A percentile compares a stretch with the other conserved stretches of the same genome.
phyloP scores from a whole-genome alignment of 2,329 filamentous ascomycete genomes.

The Alternaria sp. region DNA sequence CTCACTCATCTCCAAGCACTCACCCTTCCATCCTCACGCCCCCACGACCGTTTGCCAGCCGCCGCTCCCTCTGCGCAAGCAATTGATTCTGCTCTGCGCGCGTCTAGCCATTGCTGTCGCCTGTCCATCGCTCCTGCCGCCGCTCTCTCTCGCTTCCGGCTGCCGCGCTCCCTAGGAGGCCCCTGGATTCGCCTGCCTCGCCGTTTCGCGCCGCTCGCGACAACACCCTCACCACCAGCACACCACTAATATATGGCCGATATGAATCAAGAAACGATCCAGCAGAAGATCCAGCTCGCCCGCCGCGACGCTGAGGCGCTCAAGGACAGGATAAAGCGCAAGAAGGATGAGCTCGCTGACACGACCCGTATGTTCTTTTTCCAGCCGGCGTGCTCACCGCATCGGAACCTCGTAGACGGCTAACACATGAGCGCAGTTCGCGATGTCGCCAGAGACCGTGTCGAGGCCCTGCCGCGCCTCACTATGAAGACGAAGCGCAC shows the following conservation, averaged over 20 bases:
- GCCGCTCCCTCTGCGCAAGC: slow-evolving; percentile 25
- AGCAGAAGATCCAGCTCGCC: slow-evolving; percentile 84
- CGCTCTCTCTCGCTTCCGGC: slow-evolving; percentile 25
- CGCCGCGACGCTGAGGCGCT: slow-evolving; percentile 96
- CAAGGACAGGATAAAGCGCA: slow-evolving; percentile 98
- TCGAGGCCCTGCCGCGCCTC: slow-evolving; percentile 89
- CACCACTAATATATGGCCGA: slow-evolving; percentile 50
- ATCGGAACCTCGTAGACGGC: slow-evolving; percentile 12
- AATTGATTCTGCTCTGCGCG: slow-evolving; percentile 39
- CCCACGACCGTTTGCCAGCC: slow-evolving; percentile 16
- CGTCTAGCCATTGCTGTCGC: slow-evolving; percentile 30
- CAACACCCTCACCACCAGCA: slow-evolving; percentile 14
- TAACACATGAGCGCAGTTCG: slow-evolving; percentile 68
- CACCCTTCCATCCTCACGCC: slow-evolving; percentile 22
- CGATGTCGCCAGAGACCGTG: slow-evolving; percentile 88
- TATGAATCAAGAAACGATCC: slow-evolving; percentile 58
- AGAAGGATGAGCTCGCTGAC: slow-evolving; percentile 99
- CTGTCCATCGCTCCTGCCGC: slow-evolving; percentile 15
- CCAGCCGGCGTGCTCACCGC: not conserved
- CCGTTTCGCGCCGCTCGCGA: slow-evolving; percentile 25
- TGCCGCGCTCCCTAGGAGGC: slow-evolving; percentile 39
- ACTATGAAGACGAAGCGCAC: slow-evolving; percentile 98
- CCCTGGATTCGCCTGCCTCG: slow-evolving; percentile 44
- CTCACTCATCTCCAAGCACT: slow-evolving; percentile 37
- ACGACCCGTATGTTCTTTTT: slow-evolving; percentile 78